Percentiles rank a stretch among this genome's conserved stretches.
Evolutionary conservation across 441 rosid species (phyloP).

Genomic region (Erodium moschatum): DNA sequence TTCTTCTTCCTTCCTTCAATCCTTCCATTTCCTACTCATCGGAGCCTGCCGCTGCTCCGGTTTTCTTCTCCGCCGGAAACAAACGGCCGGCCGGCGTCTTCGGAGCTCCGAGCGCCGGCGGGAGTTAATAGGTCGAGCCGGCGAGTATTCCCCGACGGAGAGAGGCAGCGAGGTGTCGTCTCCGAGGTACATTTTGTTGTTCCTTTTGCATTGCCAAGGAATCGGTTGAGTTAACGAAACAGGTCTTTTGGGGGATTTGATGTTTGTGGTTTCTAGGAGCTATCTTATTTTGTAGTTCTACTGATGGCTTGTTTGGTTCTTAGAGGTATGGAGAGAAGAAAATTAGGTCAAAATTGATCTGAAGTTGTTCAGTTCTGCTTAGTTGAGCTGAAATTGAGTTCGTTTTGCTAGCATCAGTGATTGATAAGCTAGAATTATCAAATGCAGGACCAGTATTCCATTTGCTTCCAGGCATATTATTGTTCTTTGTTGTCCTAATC

Average conservation of each 20-base stretch:
- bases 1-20: slow-evolving; percentile 26
- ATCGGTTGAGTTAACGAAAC: slow-evolving; percentile 1
- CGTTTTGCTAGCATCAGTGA: neutral
- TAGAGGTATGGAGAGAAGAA: neutral
- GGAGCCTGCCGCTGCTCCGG: slow-evolving; percentile 17
- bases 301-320: neutral
- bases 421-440: neutral
- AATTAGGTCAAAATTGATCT: neutral
- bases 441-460: slow-evolving; percentile 66
- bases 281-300: neutral
- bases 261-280: neutral
- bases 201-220: slow-evolving; percentile 18
- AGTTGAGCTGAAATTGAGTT: neutral
- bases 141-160: slow-evolving; percentile 24
- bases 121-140: slow-evolving; percentile 23
- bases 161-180: slow-evolving; percentile 64
- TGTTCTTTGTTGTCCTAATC: slow-evolving; percentile 16
- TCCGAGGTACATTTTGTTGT: slow-evolving; percentile 45
- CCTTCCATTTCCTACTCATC: slow-evolving; percentile 15
- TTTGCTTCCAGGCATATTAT: slow-evolving; percentile 38
- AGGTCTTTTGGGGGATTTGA: neutral
- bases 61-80: slow-evolving; percentile 4
- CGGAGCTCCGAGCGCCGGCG: slow-evolving; percentile 45
- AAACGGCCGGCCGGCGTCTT: slow-evolving; percentile 18
- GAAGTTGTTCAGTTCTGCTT: neutral